Percentiles rank a stretch among this genome's conserved stretches.
These are phyloP conservation scores for Begonia peltatifolia DNA, from an alignment of 306 rosid genomes.

Conservation along the genomic window DNA sequence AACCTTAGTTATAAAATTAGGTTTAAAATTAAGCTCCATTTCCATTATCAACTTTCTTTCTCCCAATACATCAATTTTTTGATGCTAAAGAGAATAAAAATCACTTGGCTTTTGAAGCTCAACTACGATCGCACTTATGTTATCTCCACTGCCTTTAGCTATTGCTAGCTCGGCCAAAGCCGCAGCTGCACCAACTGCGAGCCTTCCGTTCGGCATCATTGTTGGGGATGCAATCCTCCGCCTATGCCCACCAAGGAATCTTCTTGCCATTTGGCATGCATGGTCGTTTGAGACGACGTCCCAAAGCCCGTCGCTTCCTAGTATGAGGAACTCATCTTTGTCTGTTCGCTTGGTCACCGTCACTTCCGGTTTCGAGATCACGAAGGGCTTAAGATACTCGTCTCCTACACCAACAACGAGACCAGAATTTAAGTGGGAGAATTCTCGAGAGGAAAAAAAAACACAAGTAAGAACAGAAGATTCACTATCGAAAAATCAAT, in stretches of 20 bases:
- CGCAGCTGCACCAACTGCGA: conserved; percentile 50
- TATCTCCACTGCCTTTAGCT: conserved; percentile 74
- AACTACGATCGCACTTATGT: conserved; percentile 72
- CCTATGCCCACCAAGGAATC: conserved; percentile 29
- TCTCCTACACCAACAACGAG: conserved; percentile 37
- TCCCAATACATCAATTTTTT: too few species aligned
- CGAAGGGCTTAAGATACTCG: conserved; percentile 60
- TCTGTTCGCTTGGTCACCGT: conserved; percentile 47
- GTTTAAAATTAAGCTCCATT: too few species aligned
- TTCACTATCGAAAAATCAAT: too few species aligned
- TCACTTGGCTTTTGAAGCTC: conserved; percentile 27
- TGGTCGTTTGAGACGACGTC: conserved; percentile 53
- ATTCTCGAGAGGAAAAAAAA: too few species aligned
- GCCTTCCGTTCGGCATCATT: conserved; percentile 12
- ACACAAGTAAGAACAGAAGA: background rate
- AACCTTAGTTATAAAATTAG: too few species aligned
- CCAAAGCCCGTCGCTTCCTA: conserved; percentile 91
- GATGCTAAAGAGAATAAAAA: too few species aligned
- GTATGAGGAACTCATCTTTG: conserved; percentile 63
- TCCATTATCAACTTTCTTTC: too few species aligned
- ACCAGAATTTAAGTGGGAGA: background rate
- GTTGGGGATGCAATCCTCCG: conserved; percentile 8
- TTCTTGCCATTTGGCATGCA: conserved; percentile 59
- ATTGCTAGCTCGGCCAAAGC: conserved; percentile 52
- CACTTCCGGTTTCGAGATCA: conserved; percentile 77